A percentile compares a stretch with the other conserved stretches of the same genome.
Conservation (phyloP, 2,329 filamentous ascomycete genomes). For the Fusarium sororula region DNA sequence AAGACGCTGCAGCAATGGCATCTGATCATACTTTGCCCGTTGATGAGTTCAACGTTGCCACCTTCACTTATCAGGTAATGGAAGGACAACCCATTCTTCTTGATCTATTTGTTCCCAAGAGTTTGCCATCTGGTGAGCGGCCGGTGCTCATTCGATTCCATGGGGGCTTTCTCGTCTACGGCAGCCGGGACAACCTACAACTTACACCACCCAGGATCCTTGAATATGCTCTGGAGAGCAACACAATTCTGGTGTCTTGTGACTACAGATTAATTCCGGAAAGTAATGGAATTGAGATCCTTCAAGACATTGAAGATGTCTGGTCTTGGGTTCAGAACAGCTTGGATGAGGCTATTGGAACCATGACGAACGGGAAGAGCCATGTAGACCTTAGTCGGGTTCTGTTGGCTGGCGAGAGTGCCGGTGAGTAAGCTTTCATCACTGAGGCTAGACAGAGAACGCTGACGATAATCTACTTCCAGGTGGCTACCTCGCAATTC, state of each 20-base stretch:
- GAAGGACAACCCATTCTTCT: background rate
- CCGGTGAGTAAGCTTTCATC: rapidly evolving
- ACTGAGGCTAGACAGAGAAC: rapidly evolving
- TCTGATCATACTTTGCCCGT: rapidly evolving
- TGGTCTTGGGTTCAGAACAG: background rate
- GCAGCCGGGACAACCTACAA: rapidly evolving
- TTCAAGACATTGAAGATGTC: rapidly evolving
- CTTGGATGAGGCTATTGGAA: rapidly evolving
- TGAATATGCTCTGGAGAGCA: background rate
- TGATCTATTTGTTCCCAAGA: background rate
- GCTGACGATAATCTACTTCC: rapidly evolving
- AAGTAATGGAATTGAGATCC: rapidly evolving
- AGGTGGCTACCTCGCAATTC: background rate
- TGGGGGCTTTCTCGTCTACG: background rate
- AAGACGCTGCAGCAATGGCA: background rate
- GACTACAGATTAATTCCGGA: background rate
- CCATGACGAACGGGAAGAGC: background rate
- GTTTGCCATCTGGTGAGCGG: rapidly evolving
- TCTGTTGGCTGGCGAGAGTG: rapidly evolving
- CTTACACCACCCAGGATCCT: rapidly evolving
- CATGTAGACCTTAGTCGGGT: rapidly evolving
- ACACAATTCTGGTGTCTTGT: rapidly evolving
- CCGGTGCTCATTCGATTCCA: rapidly evolving
- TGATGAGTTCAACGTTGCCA: background rate
- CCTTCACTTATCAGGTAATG: background rate